Base-by-base conservation (phyloP, 257 asterid species). In the Solanum peruvianum region DNA sequence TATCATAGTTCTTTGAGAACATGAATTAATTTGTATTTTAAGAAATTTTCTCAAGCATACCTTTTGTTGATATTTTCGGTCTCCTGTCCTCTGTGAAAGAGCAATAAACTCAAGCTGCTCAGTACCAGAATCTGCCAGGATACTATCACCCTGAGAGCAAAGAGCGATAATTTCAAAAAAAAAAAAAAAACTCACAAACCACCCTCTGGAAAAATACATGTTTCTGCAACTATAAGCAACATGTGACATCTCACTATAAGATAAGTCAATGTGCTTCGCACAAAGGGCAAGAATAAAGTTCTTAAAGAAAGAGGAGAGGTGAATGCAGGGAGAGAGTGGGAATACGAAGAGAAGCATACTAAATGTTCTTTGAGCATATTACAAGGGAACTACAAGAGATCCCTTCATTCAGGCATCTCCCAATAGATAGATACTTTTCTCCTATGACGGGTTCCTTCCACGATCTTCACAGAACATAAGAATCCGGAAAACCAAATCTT, bases 81-180 rank as follows among this genome's bases (percentile, higher is more conserved):
- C 93, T 83, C 98, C 98, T 27, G 99, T 96, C 93, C 99, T 94
- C 85, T 96, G 96, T 86, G 99, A 97, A 91, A 97, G 99, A 89
- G 99, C 99, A 91, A 97, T 97, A 91, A 97, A 97, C 90, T 96
- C 99, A 91, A 97, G 92, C 92, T 96, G 99, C 93, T 97, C 99
- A 39, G 99, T 95, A 88, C 96, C 98, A 86, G 99, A 94, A 93
- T 96, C 98, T 80, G 99, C 99, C 91, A 97, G 92, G 91, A 97
- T 94, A 90, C 99, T 97, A 88, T 95, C 94, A 89, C 99, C 99
- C 99, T 97, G 90, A 85, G 89, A 83, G 76, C 81, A 88, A 85
- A 89, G 72, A 86, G 41, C 49, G 66, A 86, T 11, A 77, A 87
- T 14, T 44, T 41, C 39, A 60, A 14, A 73, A 73, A 60, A 85